phyloP scores from a whole-genome alignment of 2,329 filamentous ascomycete genomes.

The Lachnellula cervina region DNA sequence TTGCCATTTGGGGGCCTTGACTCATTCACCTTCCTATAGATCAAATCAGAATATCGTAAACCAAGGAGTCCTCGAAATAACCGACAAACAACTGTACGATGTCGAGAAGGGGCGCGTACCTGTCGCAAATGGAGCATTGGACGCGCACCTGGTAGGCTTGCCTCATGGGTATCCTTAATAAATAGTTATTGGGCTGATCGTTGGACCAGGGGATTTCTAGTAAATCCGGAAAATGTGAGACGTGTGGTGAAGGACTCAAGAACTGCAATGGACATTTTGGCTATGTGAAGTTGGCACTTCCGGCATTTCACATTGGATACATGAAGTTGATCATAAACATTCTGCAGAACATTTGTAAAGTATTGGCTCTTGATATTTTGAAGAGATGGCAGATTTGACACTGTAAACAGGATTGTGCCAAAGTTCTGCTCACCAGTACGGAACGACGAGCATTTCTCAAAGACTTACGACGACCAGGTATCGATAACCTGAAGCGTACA shows the following conservation, averaged over 20 bases:
- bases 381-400: slow-evolving; percentile 11
- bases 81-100: slow-evolving; percentile 91
- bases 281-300: slow-evolving; percentile 82
- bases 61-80: slow-evolving; percentile 90
- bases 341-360: slow-evolving; percentile 92
- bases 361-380: slow-evolving; percentile 25
- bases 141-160: slow-evolving; percentile 63
- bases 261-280: slow-evolving; percentile 95
- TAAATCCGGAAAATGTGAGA: slow-evolving; percentile 74
- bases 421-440: slow-evolving; percentile 73
- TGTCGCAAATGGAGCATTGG: slow-evolving; percentile 79
- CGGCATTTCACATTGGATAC: slow-evolving; percentile 94
- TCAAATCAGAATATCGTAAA: slow-evolving; percentile 93
- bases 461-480: slow-evolving; percentile 71
- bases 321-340: slow-evolving; percentile 89
- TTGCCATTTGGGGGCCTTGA: neutral
- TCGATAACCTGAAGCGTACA: slow-evolving; percentile 83
- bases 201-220: slow-evolving; percentile 67
- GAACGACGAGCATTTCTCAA: slow-evolving; percentile 75
- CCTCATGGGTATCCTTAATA: slow-evolving; percentile 3
- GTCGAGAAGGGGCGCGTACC: slow-evolving; percentile 72
- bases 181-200: slow-evolving; percentile 5
- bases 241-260: slow-evolving; percentile 75
- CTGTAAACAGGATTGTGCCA: slow-evolving; percentile 63
- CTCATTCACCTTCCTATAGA: slow-evolving; percentile 39